Evolutionary conservation across 768 basidiomycete species (phyloP).

Genomic region (Hysterangium stoloniferum): DNA sequence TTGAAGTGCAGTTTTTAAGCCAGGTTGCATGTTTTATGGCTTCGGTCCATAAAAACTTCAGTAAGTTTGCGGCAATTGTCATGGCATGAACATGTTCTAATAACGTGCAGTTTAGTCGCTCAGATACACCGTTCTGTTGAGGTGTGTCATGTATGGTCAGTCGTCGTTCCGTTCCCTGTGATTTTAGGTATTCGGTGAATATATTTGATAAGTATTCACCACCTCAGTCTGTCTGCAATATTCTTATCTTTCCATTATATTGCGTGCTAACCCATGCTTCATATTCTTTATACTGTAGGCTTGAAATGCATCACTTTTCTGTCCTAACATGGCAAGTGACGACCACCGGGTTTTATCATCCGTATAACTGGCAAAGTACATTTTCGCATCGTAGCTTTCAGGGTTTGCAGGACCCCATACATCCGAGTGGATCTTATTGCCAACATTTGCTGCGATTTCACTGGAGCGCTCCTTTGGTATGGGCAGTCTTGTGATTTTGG

Average conservation of each 20-base stretch:
- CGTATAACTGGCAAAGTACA: conserved; percentile 23
- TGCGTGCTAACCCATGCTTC: no score
- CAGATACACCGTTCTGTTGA: no score
- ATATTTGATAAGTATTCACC: no score
- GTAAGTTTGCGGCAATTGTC: conserved; percentile 28
- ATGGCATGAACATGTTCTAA: conserved; percentile 29
- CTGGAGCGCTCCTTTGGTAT: conserved; percentile 20
- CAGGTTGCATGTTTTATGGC: conserved; percentile 27
- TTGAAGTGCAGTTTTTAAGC: conserved; percentile 28
- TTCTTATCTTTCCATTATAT: no score
- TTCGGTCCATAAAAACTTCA: conserved; percentile 32
- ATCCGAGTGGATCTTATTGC: conserved; percentile 32
- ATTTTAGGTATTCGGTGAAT: no score
- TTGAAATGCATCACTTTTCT: conserved; percentile 25
- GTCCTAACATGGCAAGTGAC: conserved; percentile 22
- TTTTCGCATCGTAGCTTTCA: conserved; percentile 16
- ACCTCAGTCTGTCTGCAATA: no score
- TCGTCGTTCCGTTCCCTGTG: no score
- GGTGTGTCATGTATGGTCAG: no score
- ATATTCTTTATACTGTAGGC: conserved; percentile 26
- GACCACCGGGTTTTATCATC: conserved; percentile 21
- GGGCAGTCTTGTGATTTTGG: conserved; percentile 22
- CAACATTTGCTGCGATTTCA: conserved; percentile 22
- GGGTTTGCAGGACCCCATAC: conserved; percentile 38
- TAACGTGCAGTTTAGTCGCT: no score